Percentiles rank a stretch among this genome's conserved stretches.
Evolutionary conservation across 2,329 filamentous ascomycete genomes (phyloP).

Genomic region (Botryotinia calthae): DNA sequence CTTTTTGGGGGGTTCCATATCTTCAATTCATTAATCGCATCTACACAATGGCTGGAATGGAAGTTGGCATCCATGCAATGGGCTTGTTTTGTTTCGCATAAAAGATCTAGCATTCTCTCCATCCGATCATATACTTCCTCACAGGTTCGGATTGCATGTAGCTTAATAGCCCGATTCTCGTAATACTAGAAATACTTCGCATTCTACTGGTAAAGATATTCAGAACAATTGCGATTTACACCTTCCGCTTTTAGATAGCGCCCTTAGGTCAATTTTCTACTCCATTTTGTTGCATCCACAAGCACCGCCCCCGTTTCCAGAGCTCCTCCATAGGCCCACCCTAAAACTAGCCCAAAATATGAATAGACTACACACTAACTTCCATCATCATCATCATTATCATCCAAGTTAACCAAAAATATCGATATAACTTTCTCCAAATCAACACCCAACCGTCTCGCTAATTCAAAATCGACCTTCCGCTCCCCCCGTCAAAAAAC

Average conservation of each 20-base stretch:
- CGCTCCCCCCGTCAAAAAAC: background rate
- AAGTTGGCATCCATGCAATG: background rate
- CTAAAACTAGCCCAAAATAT: background rate
- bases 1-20: background rate
- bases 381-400: background rate
- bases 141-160: rapidly evolving
- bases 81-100: rapidly evolving
- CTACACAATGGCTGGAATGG: background rate
- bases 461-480: background rate
- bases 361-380: background rate
- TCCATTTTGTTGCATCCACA: background rate
- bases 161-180: background rate
- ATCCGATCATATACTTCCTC: background rate
- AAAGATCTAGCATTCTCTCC: rapidly evolving
- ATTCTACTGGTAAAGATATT: background rate
- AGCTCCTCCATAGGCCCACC: background rate
- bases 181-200: background rate
- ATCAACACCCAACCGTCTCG: background rate
- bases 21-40: background rate
- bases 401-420: background rate
- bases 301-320: background rate
- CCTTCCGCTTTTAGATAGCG: background rate
- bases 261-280: rapidly evolving
- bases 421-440: background rate
- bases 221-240: rapidly evolving